Percentiles rank a stretch among this genome's conserved stretches.
These are phyloP conservation scores for Vigna hirtella DNA, from an alignment of 306 rosid genomes.

Conservation along the genomic window DNA sequence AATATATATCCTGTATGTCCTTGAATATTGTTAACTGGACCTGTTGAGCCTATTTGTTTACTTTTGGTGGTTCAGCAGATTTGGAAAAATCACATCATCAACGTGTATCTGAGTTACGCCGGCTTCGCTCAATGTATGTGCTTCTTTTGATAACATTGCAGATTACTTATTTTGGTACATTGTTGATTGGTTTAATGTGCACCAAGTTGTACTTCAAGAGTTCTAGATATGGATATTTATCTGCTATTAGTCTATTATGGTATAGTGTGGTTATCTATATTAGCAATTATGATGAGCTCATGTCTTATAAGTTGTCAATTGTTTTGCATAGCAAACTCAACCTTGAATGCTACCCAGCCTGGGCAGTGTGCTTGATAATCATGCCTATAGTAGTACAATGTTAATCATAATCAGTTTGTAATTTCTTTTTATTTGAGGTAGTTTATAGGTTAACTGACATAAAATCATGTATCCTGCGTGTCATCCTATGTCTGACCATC, in stretches of 20 bases:
- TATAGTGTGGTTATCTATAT: background rate
- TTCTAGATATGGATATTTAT: slow-evolving; percentile 17
- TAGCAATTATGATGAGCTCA: background rate
- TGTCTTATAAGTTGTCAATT: background rate
- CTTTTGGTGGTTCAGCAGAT: slow-evolving; percentile 66
- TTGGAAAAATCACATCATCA: slow-evolving; percentile 95
- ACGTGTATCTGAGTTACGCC: slow-evolving; percentile 91
- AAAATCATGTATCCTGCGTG: slow-evolving; percentile 17
- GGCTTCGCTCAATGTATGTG: slow-evolving; percentile 87
- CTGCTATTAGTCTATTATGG: background rate
- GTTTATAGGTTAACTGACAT: slow-evolving; percentile 22
- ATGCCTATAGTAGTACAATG: background rate
- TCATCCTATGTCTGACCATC: background rate
- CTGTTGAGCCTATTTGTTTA: background rate
- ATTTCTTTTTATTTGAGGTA: background rate
- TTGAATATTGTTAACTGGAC: slow-evolving; percentile 10
- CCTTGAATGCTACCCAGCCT: background rate
- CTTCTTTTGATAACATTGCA: slow-evolving; percentile 37
- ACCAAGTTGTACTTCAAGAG: background rate
- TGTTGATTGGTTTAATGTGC: slow-evolving; percentile 25
- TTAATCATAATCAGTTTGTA: background rate
- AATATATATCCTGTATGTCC: background rate
- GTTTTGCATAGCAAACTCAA: background rate
- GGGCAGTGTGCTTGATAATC: background rate
- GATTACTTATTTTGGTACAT: slow-evolving; percentile 31